Percentiles rank a stretch among this genome's conserved stretches.
Conservation (phyloP, 2,329 filamentous ascomycete genomes). For the Chaetomium olivaceum region DNA sequence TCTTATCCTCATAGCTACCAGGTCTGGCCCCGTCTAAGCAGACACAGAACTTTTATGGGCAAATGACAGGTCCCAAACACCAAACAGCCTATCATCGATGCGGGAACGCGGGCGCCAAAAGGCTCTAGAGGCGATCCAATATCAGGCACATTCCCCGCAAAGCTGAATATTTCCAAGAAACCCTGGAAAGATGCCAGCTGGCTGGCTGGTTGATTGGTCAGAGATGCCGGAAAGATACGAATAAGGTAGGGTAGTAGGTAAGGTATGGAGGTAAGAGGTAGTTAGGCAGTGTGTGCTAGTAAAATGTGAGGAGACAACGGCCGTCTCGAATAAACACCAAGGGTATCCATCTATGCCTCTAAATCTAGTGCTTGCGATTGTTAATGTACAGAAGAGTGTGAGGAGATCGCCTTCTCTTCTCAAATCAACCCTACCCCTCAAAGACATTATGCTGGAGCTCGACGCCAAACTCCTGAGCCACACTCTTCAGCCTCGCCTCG, state of each 20-base stretch:
- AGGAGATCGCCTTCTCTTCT: neutral
- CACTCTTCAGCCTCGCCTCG: slow-evolving; percentile 79
- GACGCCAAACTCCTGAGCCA: slow-evolving; percentile 89
- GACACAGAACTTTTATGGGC: too few species aligned
- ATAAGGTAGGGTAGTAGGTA: too few species aligned
- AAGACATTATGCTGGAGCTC: slow-evolving; percentile 88
- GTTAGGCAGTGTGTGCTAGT: neutral
- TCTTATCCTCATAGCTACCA: too few species aligned
- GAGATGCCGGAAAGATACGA: too few species aligned
- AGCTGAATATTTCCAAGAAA: neutral
- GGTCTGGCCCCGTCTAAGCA: too few species aligned
- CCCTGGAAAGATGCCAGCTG: neutral
- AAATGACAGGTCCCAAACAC: neutral
- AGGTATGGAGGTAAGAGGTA: neutral
- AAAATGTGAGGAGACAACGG: too few species aligned
- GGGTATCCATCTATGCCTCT: slow-evolving; percentile 22
- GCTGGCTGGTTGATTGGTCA: too few species aligned
- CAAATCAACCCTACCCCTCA: slow-evolving; percentile 60
- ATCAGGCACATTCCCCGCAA: neutral
- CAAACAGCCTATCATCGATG: neutral
- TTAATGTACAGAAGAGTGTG: slow-evolving; percentile 9
- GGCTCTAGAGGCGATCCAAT: neutral
- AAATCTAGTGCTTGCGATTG: slow-evolving; percentile 14
- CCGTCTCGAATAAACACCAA: neutral
- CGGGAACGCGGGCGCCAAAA: neutral